Conservation (phyloP, 202 grass and related monocot genomes). For the Carex arenaria region DNA sequence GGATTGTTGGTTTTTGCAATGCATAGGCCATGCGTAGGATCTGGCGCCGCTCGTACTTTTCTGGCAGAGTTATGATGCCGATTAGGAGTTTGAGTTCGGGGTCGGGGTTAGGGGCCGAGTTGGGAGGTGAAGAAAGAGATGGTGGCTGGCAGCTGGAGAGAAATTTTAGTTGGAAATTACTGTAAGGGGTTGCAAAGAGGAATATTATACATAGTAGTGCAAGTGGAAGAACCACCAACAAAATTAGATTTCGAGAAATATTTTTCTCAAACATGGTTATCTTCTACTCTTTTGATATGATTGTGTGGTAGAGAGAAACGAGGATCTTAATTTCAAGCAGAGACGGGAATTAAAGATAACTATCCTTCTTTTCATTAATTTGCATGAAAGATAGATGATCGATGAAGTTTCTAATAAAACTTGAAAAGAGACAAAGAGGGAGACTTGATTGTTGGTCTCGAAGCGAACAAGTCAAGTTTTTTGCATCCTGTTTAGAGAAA, state of each 20-base stretch:
- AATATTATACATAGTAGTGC: slow-evolving; percentile 11
- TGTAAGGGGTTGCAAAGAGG: background rate
- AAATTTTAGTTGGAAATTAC: background rate
- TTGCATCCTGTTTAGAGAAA: background rate
- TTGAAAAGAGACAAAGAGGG: background rate
- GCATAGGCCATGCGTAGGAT: slow-evolving; percentile 21
- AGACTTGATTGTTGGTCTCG: background rate
- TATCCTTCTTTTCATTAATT: background rate
- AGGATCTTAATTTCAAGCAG: background rate
- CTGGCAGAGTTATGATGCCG: slow-evolving; percentile 7
- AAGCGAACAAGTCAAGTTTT: background rate
- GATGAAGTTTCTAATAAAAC: background rate
- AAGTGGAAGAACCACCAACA: slow-evolving; percentile 12
- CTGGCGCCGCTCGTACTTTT: slow-evolving; percentile 13
- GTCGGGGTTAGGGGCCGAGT: background rate
- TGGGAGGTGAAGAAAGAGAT: background rate
- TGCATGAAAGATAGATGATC: background rate
- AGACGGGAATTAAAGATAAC: background rate
- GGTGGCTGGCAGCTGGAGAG: background rate
- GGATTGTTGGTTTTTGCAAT: slow-evolving; percentile 8
- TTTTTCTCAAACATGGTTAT: slow-evolving; percentile 16
- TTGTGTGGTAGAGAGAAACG: background rate
- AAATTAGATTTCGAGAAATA: background rate
- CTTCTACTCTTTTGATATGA: background rate
- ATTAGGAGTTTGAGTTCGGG: slow-evolving; percentile 16